Evolutionary conservation across 129 eudicot species (phyloP), one percentile per base, ranked within the genome.

Genomic region (Scalesia atractyloides): DNA sequence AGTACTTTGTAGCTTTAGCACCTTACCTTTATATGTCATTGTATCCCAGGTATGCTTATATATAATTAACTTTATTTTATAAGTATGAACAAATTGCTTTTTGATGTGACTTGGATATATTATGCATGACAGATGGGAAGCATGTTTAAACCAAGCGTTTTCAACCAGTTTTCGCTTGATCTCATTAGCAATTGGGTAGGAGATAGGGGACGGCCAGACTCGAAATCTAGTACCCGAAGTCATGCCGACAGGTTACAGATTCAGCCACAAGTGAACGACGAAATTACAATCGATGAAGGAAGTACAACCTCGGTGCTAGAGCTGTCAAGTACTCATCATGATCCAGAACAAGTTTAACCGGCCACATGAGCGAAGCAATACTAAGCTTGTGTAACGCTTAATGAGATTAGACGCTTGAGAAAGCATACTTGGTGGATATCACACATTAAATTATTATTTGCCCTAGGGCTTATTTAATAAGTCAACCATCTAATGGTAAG

Each of bases 1-100:
- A 81, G 87, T 90, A 30, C 85, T 90, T 19, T 90, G 96, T 84
- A 87, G 96, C 77, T 87, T 87, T 65, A 90, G 90, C 75, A 90
- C 96, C 9, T 74, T 90, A 70, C 96, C 96, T 47, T 74, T 90
- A 75, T 90, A 90, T 72, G 92, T 91, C 34, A 75, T 90, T 69
- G 93, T 90, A 26, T 77, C 93, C 51, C 96, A 90, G 93, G 96
- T 90, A 81, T 61, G 56, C 34, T 30, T 14, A 8, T 14, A 16
- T 7, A 14, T 37, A 10, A 16, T 7, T 22, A n/a, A 47, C 6
- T 52, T 53, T 54, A 39, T 0, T 3, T 34, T 59, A 11, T 2
- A 0, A 16, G n/a, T 65, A 37, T 7, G 9, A 19, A 30, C 7
- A 62, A 3, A 9, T 13, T 16, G 0, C 7, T 26, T 9, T 22